Percentiles rank a stretch among this genome's conserved stretches.
These are phyloP conservation scores for Euclidium syriacum DNA, from an alignment of 345 rosid species.

Conservation along the genomic window DNA sequence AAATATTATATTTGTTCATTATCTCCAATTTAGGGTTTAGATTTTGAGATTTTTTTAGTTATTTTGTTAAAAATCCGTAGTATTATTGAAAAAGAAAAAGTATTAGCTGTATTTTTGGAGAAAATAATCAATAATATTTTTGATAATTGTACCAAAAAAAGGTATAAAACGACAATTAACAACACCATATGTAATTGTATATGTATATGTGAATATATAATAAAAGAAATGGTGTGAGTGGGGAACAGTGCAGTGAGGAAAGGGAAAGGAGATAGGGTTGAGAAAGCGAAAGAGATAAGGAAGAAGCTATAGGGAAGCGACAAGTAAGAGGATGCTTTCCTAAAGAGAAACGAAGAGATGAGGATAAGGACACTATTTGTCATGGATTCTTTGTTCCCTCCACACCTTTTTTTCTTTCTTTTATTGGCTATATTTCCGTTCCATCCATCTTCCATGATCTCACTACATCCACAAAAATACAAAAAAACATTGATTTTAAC, in stretches of 20 bases:
- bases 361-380: constrained; percentile 13
- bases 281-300: constrained; percentile 13
- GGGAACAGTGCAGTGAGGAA: constrained; percentile 5
- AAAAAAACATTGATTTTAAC: background rate
- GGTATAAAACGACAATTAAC: no score
- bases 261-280: constrained; percentile 21
- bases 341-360: constrained; percentile 14
- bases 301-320: constrained; percentile 32
- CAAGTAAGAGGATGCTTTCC: constrained; percentile 28
- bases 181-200: no score
- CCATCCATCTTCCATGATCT: constrained; percentile 11
- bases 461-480: background rate
- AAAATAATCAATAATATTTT: no score
- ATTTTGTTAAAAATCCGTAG: no score
- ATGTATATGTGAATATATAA: background rate
- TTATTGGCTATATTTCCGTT: constrained; percentile 15
- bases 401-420: background rate
- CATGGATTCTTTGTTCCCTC: constrained; percentile 20
- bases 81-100: no score
- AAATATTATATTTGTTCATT: no score
- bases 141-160: no score
- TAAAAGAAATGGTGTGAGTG: background rate
- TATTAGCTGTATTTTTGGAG: no score
- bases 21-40: no score
- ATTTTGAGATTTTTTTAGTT: no score